Percentiles rank a stretch among this genome's conserved stretches.
Evolutionary conservation across 2,329 filamentous ascomycete species (phyloP).

Genomic region (Exophiala aquamarina): DNA sequence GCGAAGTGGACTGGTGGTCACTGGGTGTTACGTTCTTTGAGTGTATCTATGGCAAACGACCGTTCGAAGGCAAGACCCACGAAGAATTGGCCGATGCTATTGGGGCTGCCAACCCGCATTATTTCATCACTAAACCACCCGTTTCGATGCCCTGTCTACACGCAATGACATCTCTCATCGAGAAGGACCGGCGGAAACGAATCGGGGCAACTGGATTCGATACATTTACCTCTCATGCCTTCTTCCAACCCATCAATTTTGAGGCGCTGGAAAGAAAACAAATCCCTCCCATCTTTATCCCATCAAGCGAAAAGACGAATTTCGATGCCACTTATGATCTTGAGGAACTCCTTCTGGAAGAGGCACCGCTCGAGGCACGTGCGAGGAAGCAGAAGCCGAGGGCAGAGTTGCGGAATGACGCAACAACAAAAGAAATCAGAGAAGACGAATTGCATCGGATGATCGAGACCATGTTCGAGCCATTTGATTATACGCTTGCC

Average conservation of each 20-base stretch:
- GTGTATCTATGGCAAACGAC: slow-evolving; percentile 98
- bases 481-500: slow-evolving; percentile 89
- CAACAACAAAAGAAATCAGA: slow-evolving; percentile 89
- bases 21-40: slow-evolving; percentile 98
- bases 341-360: slow-evolving; percentile 88
- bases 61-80: slow-evolving; percentile 88
- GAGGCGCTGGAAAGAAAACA: slow-evolving; percentile 79
- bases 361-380: slow-evolving; percentile 89
- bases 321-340: slow-evolving; percentile 98
- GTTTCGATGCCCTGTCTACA: slow-evolving; percentile 87
- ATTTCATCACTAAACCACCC: slow-evolving; percentile 87
- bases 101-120: slow-evolving; percentile 77
- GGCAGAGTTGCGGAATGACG: slow-evolving; percentile 88
- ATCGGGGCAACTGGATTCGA: slow-evolving; percentile 82
- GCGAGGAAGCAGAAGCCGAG: slow-evolving; percentile 91
- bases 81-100: slow-evolving; percentile 78
- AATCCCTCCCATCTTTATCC: slow-evolving; percentile 86
- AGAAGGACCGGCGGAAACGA: slow-evolving; percentile 74
- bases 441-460: slow-evolving; percentile 91
- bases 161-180: slow-evolving; percentile 79
- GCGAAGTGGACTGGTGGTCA: slow-evolving; percentile 98
- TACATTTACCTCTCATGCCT: slow-evolving; percentile 82
- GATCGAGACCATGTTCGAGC: slow-evolving; percentile 91
- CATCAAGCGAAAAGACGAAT: slow-evolving; percentile 96
- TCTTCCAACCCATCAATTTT: slow-evolving; percentile 87